Evolutionary conservation across 805 yeast genomes (phyloP), one percentile per base, ranked within the genome.

Genomic region (Kodamaea laetipori): DNA sequence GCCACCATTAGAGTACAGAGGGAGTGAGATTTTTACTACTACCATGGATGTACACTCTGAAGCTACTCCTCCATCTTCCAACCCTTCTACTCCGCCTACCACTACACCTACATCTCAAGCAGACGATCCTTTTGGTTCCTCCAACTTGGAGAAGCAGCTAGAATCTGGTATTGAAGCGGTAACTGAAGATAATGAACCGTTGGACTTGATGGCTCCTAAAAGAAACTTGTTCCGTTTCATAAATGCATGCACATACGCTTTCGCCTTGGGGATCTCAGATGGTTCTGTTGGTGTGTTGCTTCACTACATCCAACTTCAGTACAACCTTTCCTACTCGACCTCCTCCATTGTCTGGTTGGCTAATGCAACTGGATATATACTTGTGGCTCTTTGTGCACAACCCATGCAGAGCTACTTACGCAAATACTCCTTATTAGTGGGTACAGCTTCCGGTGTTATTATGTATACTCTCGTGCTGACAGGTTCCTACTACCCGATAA

Each of bases 201-300:
- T 56, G 56, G 45, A 54, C 2, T 41, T 52, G n/a, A 41, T 44
- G 6, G 41, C 37, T 17, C 61, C 61, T 1, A 44, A 50, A 7
- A 38, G 39, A 11, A 56, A 56, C 39, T 38, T 44, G 34, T 45
- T 41, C 45, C 47, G 58, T 1, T 48, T 49, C n/a, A 18, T 48
- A 7, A 50, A 49, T 3, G 40, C 51, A n/a, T 57, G 57, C 32
- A 15, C 44, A 3, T 57, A 58, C 54, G 28, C 55, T 2, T 33
- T 50, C 33, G 39, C 52, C 4, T 30, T 46, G 5, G 61, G 61
- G 4, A 48, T 47, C 17, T 40, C 48, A 1, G 61, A 57, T 15
- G 59, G 57, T 6, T 52, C 58, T 0, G 58, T 58, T 1, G 60
- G 60, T 19, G 60, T 54, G 31, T 44, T 57, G 13, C 49, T 57